Evolutionary conservation across 176 grass and related monocot genomes (phyloP).

Genomic region (Stipa capillata): DNA sequence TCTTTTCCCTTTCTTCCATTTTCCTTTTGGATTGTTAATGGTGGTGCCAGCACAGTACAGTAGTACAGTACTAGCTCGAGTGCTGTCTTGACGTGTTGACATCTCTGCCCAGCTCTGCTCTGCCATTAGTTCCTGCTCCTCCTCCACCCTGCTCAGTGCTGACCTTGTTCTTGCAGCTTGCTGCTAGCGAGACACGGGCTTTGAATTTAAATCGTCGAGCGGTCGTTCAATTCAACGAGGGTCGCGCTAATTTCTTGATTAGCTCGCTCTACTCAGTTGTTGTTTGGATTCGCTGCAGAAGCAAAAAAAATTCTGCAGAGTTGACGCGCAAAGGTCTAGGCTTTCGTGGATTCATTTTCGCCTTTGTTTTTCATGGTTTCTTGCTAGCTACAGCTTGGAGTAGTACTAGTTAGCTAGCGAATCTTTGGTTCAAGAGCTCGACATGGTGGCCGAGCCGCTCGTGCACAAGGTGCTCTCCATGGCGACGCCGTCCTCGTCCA

Average conservation of each 20-base stretch:
- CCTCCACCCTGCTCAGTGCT: too few species aligned
- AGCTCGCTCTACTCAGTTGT: too few species aligned
- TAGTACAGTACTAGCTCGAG: too few species aligned
- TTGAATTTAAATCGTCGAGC: not conserved
- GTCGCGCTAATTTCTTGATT: not conserved
- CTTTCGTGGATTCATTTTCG: not conserved
- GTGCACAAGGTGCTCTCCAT: conserved; percentile 74
- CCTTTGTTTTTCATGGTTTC: not conserved
- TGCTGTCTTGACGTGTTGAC: conserved; percentile 6
- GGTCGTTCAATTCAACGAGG: too few species aligned
- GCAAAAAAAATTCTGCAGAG: not conserved
- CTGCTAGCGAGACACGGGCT: not conserved
- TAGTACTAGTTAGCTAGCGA: too few species aligned
- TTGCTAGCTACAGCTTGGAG: too few species aligned
- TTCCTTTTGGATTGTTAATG: not conserved
- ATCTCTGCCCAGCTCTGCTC: conserved; percentile 5
- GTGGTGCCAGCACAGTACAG: not conserved
- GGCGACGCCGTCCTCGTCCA: conserved; percentile 41
- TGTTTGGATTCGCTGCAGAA: not conserved
- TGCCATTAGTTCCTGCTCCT: conserved; percentile 11
- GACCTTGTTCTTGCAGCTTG: too few species aligned
- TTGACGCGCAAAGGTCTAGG: not conserved
- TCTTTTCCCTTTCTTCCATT: not conserved
- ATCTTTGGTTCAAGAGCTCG: not conserved
- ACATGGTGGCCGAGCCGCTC: conserved; percentile 57